Base-by-base conservation (phyloP, 2,329 filamentous ascomycete species). In the Aspergillus fijiensis region DNA sequence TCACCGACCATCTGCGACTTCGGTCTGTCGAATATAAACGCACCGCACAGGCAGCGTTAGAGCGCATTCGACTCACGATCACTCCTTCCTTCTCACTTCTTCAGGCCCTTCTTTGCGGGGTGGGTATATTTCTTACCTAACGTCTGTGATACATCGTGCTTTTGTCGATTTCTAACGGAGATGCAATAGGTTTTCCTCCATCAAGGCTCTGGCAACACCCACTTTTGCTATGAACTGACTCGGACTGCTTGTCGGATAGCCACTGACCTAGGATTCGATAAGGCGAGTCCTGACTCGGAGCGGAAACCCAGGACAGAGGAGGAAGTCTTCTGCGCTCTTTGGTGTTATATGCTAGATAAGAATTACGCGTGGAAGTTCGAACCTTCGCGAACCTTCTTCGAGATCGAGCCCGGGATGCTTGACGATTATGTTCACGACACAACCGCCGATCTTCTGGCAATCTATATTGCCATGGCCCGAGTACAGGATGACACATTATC, bases 291-390 rank as follows among this genome's bases (percentile, higher is more conserved):
- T 35, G 11, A 16, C 14, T 11, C 35, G 3, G 29, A 21, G 47
- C 29, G 16, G 49, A 35, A 14, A 5, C 25, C 27, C 19, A 54
- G 23, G 19, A 61, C 51, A 19, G 63, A 65, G 45, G 67, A 68
- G 42, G 65, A 67, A 33, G 51, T 60, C 27, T 67, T 63, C 55
- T 69, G 67, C 51, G 51, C 66, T 21, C 56, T 69, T 14, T 68
- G 67, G 66, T 68, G 66, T 52, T 69, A 68, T 39, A 65, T 59
- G 29, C 35, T 69, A 49, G 67, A 69, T 45, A 58, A 60, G 35
- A 69, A 67, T 48, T 64, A 69, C 49, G 65, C 66, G 5, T 66
- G 61, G 53, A 69, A 68, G 49, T 55, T 63, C 14, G 63, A 62
- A 12, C 45, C 29, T 6, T 50, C 10, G 50, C 56, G 12, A 52